Base-by-base conservation (phyloP, 2,329 filamentous ascomycete species). In the Talaromyces sp. region DNA sequence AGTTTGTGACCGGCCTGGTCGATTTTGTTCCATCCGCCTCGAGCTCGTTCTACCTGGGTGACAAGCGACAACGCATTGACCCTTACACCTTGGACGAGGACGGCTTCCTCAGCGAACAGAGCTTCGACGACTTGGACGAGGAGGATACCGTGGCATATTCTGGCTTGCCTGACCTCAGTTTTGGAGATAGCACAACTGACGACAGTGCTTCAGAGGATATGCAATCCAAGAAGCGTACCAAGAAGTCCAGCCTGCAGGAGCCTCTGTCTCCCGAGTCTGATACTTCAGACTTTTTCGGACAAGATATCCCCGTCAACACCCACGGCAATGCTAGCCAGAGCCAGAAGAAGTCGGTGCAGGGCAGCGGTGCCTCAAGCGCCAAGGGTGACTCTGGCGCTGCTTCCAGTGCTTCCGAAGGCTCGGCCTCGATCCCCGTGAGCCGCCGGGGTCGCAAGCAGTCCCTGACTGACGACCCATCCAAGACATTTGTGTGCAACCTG, bases 361-460 rank as follows among this genome's bases (percentile, higher is more conserved):
- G 76, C 61, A 70, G 73, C 0, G 68, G 61, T 7, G 78, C 79
- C 54, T 76, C 76, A 61, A 77, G 79, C 57, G 77, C 77, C 61
- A 75, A 73, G 62, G 76, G 79, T 5, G 65, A 81, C 67, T 73
- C 84, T 75, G 70, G 84, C 77, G 72, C 77, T 68, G 77, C 77
- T 73, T 78, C 79, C 55, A 54, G 61, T 36, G 55, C 58, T 56
- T 59, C 56, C 33, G 61, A 62, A 18, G 31, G 31, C 42, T 62
- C 61, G 56, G 55, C 56, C 42, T 56, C 61, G 51, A 57, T 59
- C 33, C 61, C 61, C 9, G 61, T 59, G 68, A 96, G 91, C 78
- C 93, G 95, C 67, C 93, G 95, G 63, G 95, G 95, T 63, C 93
- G 95, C 78, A 99, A 99, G 87, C 95, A 99, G 81, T 98, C 95